Conservation (phyloP, 331 rosid genomes). For the Telfairia occidentalis region DNA sequence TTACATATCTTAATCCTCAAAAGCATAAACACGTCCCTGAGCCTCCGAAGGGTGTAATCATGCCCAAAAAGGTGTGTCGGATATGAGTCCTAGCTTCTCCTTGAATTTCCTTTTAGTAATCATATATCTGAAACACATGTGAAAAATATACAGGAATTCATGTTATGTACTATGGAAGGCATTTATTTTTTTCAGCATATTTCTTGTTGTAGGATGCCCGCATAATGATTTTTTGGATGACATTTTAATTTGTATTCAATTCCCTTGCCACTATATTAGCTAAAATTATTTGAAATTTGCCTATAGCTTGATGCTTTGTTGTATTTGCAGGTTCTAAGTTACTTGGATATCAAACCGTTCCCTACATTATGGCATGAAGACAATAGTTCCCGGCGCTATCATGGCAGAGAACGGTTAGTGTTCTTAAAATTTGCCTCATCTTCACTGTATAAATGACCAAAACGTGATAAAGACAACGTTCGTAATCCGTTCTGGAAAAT, state of each 20-base stretch:
- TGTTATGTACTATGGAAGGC: neutral
- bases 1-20: constrained; percentile 54
- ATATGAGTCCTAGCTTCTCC: neutral
- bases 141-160: neutral
- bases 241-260: neutral
- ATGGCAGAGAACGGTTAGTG: constrained; percentile 69
- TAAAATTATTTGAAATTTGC: neutral
- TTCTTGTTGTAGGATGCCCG: neutral
- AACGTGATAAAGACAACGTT: neutral
- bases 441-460: constrained; percentile 4
- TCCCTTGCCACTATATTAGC: neutral
- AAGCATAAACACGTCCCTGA: constrained; percentile 52
- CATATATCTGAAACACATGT: neutral
- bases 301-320: neutral
- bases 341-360: constrained; percentile 63
- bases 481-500: neutral
- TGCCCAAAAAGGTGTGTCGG: constrained; percentile 61
- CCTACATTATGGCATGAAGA: constrained; percentile 97
- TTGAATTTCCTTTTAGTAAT: neutral
- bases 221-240: neutral
- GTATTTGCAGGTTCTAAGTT: constrained; percentile 53
- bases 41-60: constrained; percentile 56
- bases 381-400: constrained; percentile 47
- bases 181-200: neutral
- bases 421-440: constrained; percentile 7